Base-by-base conservation (phyloP, 2,329 filamentous ascomycete genomes). In the Pseudocercospora fuligena region DNA sequence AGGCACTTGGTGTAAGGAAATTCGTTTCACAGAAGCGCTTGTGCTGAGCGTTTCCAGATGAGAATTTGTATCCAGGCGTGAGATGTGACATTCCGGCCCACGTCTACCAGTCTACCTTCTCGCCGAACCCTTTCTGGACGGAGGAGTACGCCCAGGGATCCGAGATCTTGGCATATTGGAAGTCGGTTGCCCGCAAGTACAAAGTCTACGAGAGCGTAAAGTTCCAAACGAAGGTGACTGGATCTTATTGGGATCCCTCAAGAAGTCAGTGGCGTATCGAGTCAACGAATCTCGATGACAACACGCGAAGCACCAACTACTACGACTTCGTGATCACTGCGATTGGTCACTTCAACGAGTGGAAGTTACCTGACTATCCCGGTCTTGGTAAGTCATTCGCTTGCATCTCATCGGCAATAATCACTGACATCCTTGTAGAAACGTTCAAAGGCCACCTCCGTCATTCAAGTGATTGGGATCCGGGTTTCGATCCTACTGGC, bases 151-250 rank as follows among this genome's bases (percentile, higher is more conserved):
- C 90, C 0, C 86, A 87, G 43, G 90, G 90, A 29, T 54, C 56
- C 0, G 90, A 93, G 75, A 92, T 93, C 66, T 80, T 83, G 6
- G 83, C 86, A 16, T 93, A 93, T 74, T 89, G 89, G 88, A 84
- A 90, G 70, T 77, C 77, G 0, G 77, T 90, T 2, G 89, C 89
- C 0, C 80, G 80, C 7, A 90, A 92, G 70, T 85, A 91, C 74
- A 82, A 88, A 62, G 85, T 92, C 1, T 89, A 91, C 74, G 80
- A 85, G 36, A 84, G 86, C 61, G 78, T 88, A 1, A 83, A 84
- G 63, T 81, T 89, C 9, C 79, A 82, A 8, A 86, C 86, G 25
- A 82, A 82, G n/a, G 86, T 92, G 1, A 79, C 85, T 2, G 82
- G 79, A 1, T 81, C 86, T 0, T 76, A 81, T 12, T 92, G 90